phyloP scores from a whole-genome alignment of 495 filamentous ascomycete species.

The Neurospora sublineolata region DNA sequence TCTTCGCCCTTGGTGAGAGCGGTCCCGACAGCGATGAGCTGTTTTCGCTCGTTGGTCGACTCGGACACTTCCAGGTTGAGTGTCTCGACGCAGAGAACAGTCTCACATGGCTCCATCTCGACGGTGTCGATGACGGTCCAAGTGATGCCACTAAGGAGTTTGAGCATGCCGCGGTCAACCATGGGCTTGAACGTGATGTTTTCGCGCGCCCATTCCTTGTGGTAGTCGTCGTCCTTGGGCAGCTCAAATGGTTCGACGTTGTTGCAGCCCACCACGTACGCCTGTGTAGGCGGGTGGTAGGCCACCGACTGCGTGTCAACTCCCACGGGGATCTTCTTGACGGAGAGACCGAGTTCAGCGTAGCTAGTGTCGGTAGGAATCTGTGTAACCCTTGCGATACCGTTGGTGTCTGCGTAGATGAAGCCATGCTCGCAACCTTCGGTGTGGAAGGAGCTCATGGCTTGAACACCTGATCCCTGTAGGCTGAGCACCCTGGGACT shows the following conservation, averaged over 20 bases:
- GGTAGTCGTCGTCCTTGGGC: conserved; percentile 71
- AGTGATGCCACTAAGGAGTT: conserved; percentile 60
- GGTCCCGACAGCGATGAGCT: conserved; percentile 76
- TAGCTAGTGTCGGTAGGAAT: conserved; percentile 53
- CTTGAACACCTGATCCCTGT: conserved; percentile 48
- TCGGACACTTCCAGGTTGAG: conserved; percentile 84
- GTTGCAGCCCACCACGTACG: conserved; percentile 68
- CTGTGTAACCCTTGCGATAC: conserved; percentile 54
- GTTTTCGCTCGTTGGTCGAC: conserved; percentile 69
- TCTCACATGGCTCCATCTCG: conserved; percentile 58
- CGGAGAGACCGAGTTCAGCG: conserved; percentile 55
- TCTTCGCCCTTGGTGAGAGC: conserved; percentile 79
- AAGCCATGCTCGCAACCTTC: conserved; percentile 68
- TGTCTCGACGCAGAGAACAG: conserved; percentile 67
- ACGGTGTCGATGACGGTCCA: conserved; percentile 69
- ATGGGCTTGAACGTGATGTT: conserved; percentile 51
- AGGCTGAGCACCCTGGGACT: conserved; percentile 63
- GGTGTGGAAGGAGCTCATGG: conserved; percentile 61
- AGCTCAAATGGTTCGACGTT: conserved; percentile 59
- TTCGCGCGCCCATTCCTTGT: conserved; percentile 69
- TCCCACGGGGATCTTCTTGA: conserved; percentile 55
- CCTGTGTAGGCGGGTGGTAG: conserved; percentile 60
- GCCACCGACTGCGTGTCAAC: conserved; percentile 61
- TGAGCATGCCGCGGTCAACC: conserved; percentile 54
- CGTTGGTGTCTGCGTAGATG: conserved; percentile 60